Conservation (phyloP, 768 basidiomycete genomes). For the Tylopilus felleus region DNA sequence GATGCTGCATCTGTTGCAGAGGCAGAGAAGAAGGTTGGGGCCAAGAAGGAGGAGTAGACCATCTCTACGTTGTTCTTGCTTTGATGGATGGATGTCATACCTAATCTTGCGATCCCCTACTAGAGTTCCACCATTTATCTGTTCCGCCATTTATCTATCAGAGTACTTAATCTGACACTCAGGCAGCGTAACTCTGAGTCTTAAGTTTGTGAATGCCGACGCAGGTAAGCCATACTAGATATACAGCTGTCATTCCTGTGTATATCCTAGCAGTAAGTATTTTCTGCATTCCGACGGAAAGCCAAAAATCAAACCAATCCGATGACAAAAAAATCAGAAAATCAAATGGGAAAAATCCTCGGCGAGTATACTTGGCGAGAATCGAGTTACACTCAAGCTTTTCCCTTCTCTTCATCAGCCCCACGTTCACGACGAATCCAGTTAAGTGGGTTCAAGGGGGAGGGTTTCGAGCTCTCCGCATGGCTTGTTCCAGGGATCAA, state of each 20-base stretch:
- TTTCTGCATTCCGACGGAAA: no score
- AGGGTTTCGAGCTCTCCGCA: background rate
- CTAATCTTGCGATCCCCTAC: background rate
- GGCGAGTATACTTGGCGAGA: no score
- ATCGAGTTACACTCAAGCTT: background rate
- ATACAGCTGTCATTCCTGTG: no score
- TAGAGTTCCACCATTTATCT: constrained; percentile 5
- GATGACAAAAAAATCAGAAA: no score
- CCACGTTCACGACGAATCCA: background rate
- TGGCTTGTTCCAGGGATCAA: background rate
- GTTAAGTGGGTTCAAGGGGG: background rate
- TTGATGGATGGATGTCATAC: constrained; percentile 20
- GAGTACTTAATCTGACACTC: background rate
- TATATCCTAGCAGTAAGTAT: no score
- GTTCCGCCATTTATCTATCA: constrained; percentile 11
- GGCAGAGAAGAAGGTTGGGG: constrained; percentile 79
- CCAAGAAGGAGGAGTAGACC: constrained; percentile 74
- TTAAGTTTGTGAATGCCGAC: background rate
- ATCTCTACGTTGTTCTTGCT: constrained; percentile 12
- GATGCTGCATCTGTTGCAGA: constrained; percentile 84
- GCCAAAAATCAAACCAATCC: no score
- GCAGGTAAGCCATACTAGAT: no score
- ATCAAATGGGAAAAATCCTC: no score
- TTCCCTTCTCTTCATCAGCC: background rate
- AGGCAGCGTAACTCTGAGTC: background rate